Percentiles rank a stretch among this genome's conserved stretches.
phyloP scores from a whole-genome alignment of 1,139 yeast species.

The Candida sanyaensis region DNA sequence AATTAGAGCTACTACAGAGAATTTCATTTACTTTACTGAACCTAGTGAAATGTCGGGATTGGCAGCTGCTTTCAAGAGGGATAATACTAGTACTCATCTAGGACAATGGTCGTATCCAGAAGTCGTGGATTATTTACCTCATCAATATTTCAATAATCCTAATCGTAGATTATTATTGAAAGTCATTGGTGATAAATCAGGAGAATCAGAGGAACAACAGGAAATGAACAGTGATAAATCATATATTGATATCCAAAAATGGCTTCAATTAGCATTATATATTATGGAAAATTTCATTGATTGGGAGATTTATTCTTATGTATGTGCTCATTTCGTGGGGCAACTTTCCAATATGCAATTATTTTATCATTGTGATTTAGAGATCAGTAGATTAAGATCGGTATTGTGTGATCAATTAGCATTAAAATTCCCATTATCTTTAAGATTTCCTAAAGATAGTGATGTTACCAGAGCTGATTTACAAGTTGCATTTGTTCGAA shows the following conservation, averaged over 20 bases:
- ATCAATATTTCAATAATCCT: slow-evolving; percentile 38
- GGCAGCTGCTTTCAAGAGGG: slow-evolving; percentile 59
- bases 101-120: slow-evolving; percentile 67
- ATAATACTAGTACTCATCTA: slow-evolving; percentile 25
- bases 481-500: slow-evolving; percentile 66
- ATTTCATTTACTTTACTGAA: slow-evolving; percentile 48
- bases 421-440: slow-evolving; percentile 45
- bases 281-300: slow-evolving; percentile 57
- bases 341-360: slow-evolving; percentile 67
- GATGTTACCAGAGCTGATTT: slow-evolving; percentile 59
- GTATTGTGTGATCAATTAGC: slow-evolving; percentile 64
- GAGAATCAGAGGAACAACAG: neutral
- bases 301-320: slow-evolving; percentile 73
- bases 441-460: slow-evolving; percentile 37
- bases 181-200: neutral
- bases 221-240: slow-evolving; percentile 14
- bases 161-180: slow-evolving; percentile 15
- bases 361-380: slow-evolving; percentile 46
- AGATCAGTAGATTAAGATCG: slow-evolving; percentile 47
- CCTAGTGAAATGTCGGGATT: slow-evolving; percentile 70
- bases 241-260: slow-evolving; percentile 46
- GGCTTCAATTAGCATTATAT: slow-evolving; percentile 54
- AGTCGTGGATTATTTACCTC: slow-evolving; percentile 47
- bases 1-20: slow-evolving; percentile 52
- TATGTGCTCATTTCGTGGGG: slow-evolving; percentile 70